These are phyloP conservation scores for Fragilariopsis cylindrus DNA, from an alignment of 108 stramenopile genomes.

Conservation along the genomic window DNA sequence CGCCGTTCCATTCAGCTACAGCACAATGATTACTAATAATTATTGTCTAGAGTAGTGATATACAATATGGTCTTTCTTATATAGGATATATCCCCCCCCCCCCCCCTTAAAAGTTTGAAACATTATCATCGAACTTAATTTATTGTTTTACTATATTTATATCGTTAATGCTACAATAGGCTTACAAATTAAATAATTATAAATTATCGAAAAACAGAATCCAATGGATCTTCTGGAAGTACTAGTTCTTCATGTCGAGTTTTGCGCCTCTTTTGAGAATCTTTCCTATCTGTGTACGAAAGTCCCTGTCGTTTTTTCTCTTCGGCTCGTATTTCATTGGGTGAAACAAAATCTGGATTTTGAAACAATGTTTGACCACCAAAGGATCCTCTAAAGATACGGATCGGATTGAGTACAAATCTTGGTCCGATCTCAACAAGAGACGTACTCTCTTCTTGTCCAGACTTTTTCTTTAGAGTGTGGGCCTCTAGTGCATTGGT, in stretches of 20 bases:
- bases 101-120: not conserved
- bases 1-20: too few species aligned
- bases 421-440: constrained; percentile 99
- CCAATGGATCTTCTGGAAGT: constrained; percentile 83
- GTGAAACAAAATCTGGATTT: constrained; percentile 92
- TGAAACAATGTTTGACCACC: constrained; percentile 96
- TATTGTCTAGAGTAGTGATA: too few species aligned
- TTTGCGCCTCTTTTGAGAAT: constrained; percentile 76
- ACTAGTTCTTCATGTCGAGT: constrained; percentile 70
- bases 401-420: constrained; percentile 96
- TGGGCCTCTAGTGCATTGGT: constrained; percentile 81
- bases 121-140: too few species aligned
- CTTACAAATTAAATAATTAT: not conserved
- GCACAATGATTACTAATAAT: too few species aligned
- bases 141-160: not conserved
- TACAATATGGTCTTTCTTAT: too few species aligned
- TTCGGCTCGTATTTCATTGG: constrained; percentile 84
- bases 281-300: constrained; percentile 77
- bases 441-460: constrained; percentile 77
- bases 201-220: constrained; percentile 70
- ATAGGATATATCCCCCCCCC: too few species aligned
- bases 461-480: constrained; percentile 68
- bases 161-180: not conserved
- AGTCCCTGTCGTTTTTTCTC: constrained; percentile 78
- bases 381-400: constrained; percentile 96